Percentiles rank a stretch among this genome's conserved stretches.
Conservation (phyloP, 2,329 filamentous ascomycete species). For the Ascochyta viciae-villosae region DNA sequence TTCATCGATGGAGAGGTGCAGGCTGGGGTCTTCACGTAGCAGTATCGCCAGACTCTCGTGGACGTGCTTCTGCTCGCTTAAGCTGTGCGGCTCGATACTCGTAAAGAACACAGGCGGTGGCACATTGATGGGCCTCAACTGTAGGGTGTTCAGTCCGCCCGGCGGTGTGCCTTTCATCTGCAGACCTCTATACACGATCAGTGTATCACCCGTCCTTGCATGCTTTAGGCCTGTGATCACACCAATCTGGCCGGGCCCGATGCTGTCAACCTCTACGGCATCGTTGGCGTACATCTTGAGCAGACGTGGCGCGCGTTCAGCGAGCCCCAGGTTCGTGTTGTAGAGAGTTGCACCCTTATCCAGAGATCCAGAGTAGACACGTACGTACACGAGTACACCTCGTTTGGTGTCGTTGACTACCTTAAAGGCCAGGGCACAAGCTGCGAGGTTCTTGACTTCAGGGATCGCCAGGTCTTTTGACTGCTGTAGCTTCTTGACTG, state of each 20-base stretch:
- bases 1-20: constrained; percentile 83
- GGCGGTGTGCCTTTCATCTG: constrained; percentile 69
- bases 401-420: constrained; percentile 87
- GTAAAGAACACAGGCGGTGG: constrained; percentile 96
- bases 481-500: constrained; percentile 26
- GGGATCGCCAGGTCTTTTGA: constrained; percentile 25
- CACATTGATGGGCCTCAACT: constrained; percentile 85
- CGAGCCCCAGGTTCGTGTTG: constrained; percentile 84
- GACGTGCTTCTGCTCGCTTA: constrained; percentile 80
- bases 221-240: constrained; percentile 89
- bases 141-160: constrained; percentile 73
- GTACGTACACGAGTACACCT: constrained; percentile 88
- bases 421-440: constrained; percentile 83
- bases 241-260: constrained; percentile 88
- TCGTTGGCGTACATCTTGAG: constrained; percentile 90
- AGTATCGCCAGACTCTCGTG: constrained; percentile 78
- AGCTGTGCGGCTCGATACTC: constrained; percentile 82
- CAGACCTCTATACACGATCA: constrained; percentile 74
- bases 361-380: constrained; percentile 86
- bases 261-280: constrained; percentile 80
- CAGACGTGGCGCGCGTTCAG: constrained; percentile 80
- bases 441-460: constrained; percentile 68
- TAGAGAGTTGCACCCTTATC: constrained; percentile 77
- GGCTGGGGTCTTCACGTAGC: constrained; percentile 88
- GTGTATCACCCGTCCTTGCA: constrained; percentile 91